These are phyloP conservation scores for Trichosporon sp. DNA, from an alignment of 1,284 basidiomycete species.

Conservation along the genomic window DNA sequence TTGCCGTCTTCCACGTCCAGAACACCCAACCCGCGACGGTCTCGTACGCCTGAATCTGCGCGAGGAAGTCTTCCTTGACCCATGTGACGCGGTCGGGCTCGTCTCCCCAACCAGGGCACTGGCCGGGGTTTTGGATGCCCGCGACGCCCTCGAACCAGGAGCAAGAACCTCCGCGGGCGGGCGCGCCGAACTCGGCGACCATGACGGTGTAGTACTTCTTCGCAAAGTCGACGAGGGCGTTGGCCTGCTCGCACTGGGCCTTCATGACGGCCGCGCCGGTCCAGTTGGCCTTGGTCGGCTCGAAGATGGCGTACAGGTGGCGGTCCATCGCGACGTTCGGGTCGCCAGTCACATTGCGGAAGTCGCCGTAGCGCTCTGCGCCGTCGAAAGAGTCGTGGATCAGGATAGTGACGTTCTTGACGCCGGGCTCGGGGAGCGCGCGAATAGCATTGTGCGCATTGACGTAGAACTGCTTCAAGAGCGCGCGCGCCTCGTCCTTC, in stretches of 20 bases:
- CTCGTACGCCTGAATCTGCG: constrained; percentile 73
- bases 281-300: constrained; percentile 5
- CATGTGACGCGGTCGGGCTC: constrained; percentile 70
- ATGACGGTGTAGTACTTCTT: constrained; percentile 44
- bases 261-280: constrained; percentile 5
- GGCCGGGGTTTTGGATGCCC: constrained; percentile 49
- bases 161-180: constrained; percentile 61
- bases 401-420: constrained; percentile 73
- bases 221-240: constrained; percentile 61
- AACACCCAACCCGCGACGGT: constrained; percentile 88
- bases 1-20: constrained; percentile 80
- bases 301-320: constrained; percentile 40
- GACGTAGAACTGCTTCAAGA: constrained; percentile 53
- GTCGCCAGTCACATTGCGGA: constrained; percentile 55
- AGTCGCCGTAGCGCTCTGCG: constrained; percentile 59
- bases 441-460: constrained; percentile 76
- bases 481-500: constrained; percentile 10
- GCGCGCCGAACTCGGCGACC: constrained; percentile 1
- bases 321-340: constrained; percentile 66
- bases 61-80: constrained; percentile 58
- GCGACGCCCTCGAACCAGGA: constrained; percentile 71
- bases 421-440: constrained; percentile 67
- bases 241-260: constrained; percentile 22
- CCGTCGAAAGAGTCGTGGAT: constrained; percentile 76
- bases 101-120: constrained; percentile 52